Conservation (phyloP, 108 stramenopile species). For the Schizochytrium sp. region DNA sequence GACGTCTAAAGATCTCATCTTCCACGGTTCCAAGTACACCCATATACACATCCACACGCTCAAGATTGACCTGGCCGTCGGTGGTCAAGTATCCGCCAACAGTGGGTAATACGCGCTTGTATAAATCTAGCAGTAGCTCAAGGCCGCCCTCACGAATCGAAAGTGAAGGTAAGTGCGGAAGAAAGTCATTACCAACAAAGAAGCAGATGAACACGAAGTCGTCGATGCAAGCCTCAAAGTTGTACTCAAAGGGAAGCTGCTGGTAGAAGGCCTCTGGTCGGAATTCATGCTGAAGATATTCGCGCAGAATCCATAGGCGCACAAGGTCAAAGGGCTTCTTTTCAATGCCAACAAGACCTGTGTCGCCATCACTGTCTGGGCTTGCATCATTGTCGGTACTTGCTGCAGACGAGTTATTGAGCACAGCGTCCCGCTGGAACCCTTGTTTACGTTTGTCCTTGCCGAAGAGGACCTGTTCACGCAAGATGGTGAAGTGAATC, state of each 20-base stretch:
- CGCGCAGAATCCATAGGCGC: conserved; percentile 90
- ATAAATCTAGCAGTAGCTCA: conserved; percentile 90
- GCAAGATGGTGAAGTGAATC: conserved; percentile 93
- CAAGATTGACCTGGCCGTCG: conserved; percentile 91
- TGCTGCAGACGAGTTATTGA: background rate
- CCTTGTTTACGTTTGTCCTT: conserved; percentile 31
- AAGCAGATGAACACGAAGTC: conserved; percentile 93
- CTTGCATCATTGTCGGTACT: conserved; percentile 67
- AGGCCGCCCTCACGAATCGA: conserved; percentile 97
- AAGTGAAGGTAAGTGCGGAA: conserved; percentile 93
- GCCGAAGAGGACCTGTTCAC: conserved; percentile 86
- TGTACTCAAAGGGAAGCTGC: conserved; percentile 74
- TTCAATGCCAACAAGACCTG: conserved; percentile 79
- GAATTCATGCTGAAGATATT: conserved; percentile 92
- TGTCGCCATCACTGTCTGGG: conserved; percentile 71
- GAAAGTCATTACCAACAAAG: conserved; percentile 71
- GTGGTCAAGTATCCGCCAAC: conserved; percentile 93
- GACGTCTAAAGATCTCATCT: conserved; percentile 93
- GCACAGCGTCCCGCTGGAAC: conserved; percentile 65
- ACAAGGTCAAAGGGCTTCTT: conserved; percentile 83
- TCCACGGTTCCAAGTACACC: conserved; percentile 93
- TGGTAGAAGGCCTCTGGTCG: conserved; percentile 72
- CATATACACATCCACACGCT: conserved; percentile 90
- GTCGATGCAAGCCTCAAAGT: conserved; percentile 93
- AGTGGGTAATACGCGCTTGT: conserved; percentile 88